Conservation (phyloP, 345 rosid species). For the Citrus reticulata region DNA sequence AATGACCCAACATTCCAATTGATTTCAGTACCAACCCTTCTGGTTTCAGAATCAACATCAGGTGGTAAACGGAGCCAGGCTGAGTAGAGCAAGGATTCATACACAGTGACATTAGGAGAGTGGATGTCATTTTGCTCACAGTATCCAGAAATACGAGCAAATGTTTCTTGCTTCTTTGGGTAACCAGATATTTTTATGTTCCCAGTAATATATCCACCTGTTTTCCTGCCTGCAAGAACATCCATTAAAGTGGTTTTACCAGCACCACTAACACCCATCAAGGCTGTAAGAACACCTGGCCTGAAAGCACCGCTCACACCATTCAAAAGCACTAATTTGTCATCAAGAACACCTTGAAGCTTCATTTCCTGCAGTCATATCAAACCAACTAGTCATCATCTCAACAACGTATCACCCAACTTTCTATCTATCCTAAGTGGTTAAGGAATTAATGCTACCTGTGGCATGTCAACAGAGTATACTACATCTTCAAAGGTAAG, state of each 20-base stretch:
- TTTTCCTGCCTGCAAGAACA: constrained; percentile 84
- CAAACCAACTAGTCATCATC: not conserved
- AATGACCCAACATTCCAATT: not conserved
- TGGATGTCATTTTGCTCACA: constrained; percentile 81
- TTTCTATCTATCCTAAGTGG: not conserved
- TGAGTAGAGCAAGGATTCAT: constrained; percentile 70
- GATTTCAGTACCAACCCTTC: constrained; percentile 42
- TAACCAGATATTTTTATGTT: constrained; percentile 64
- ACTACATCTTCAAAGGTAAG: constrained; percentile 34
- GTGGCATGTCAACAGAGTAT: constrained; percentile 49
- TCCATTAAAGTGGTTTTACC: constrained; percentile 91
- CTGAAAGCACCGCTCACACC: constrained; percentile 79
- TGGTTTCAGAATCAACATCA: constrained; percentile 42
- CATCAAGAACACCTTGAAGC: constrained; percentile 51
- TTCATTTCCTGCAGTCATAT: constrained; percentile 45
- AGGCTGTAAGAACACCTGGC: constrained; percentile 82
- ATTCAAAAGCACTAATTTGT: constrained; percentile 60
- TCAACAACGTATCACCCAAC: not conserved
- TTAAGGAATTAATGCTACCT: constrained; percentile 20
- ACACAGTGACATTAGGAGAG: constrained; percentile 73
- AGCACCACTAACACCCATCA: constrained; percentile 83
- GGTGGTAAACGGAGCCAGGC: constrained; percentile 71
- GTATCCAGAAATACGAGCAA: constrained; percentile 76
- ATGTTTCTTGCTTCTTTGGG: constrained; percentile 75
- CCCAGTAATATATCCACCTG: constrained; percentile 75